Evolutionary conservation across 2,329 filamentous ascomycete genomes (phyloP).

Genomic region (Aureobasidium melanogenum): DNA sequence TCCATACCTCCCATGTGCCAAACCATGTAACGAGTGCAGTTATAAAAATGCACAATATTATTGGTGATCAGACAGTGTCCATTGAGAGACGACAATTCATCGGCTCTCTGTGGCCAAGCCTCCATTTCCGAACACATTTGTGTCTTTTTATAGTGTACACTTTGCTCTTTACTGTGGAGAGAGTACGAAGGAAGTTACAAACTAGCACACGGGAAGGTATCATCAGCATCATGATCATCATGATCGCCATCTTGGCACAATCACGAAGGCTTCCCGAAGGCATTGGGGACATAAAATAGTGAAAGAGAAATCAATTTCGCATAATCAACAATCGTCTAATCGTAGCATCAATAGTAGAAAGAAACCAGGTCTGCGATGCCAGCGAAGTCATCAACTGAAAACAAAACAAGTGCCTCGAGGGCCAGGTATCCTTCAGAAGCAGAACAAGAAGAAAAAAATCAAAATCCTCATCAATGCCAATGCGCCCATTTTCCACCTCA

Average conservation of each 20-base stretch:
- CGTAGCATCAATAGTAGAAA: background rate
- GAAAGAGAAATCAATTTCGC: background rate
- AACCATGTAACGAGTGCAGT: too few species aligned
- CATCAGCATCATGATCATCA: background rate
- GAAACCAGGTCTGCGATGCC: background rate
- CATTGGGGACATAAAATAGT: background rate
- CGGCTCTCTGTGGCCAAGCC: too few species aligned
- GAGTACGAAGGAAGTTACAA: too few species aligned
- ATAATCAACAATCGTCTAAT: conserved; percentile 6
- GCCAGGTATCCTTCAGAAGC: background rate
- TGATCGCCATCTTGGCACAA: background rate
- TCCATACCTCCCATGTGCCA: too few species aligned
- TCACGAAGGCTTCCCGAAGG: background rate
- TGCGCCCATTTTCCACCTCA: conserved; percentile 1
- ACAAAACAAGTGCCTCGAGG: background rate
- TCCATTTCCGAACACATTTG: too few species aligned
- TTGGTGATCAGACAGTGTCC: too few species aligned
- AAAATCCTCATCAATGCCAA: background rate
- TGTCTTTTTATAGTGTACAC: too few species aligned
- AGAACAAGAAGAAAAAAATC: background rate
- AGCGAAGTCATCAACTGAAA: background rate
- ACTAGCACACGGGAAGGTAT: too few species aligned
- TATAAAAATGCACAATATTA: too few species aligned
- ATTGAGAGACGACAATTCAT: too few species aligned
- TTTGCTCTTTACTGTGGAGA: too few species aligned